Percentiles rank a stretch among this genome's conserved stretches.
Evolutionary conservation across 495 filamentous ascomycete genomes (phyloP).

Genomic region (Barbatosphaeria neglecta): DNA sequence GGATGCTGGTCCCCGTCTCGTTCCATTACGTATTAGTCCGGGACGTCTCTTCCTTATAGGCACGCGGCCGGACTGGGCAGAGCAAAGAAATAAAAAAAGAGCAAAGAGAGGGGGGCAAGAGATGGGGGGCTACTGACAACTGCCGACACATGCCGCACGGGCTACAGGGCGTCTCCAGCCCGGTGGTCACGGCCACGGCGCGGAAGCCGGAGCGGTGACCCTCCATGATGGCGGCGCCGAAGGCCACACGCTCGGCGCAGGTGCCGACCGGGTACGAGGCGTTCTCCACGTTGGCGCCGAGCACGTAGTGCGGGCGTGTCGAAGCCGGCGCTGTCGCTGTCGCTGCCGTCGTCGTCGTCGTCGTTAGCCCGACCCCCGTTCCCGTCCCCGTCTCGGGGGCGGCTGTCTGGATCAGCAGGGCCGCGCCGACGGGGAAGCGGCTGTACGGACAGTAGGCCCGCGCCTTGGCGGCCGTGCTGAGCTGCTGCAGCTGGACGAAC

Average conservation of each 20-base stretch:
- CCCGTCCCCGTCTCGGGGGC: conserved; percentile 24
- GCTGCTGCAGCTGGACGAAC: conserved; percentile 46
- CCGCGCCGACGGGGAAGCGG: conserved; percentile 80
- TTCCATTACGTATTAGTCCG: too few relatives aligned
- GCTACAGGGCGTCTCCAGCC: conserved; percentile 59
- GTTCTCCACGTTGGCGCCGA: conserved; percentile 90
- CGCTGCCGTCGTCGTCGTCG: background rate
- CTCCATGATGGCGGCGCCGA: conserved; percentile 65
- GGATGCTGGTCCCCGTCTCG: conserved; percentile 45
- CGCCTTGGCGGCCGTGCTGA: conserved; percentile 53
- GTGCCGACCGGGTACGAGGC: conserved; percentile 83
- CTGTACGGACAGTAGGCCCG: conserved; percentile 91
- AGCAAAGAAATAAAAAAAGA: too few relatives aligned
- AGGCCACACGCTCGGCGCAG: conserved; percentile 83
- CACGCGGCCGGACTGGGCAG: too few relatives aligned
- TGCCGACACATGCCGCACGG: conserved; percentile 64
- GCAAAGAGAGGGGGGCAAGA: too few relatives aligned
- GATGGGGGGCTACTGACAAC: conserved; percentile 29
- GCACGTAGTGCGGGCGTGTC: conserved; percentile 16
- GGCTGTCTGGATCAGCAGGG: conserved; percentile 55
- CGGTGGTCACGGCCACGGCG: conserved; percentile 77
- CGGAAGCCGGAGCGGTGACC: conserved; percentile 56
- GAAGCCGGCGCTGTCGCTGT: background rate
- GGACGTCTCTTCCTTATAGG: too few relatives aligned
- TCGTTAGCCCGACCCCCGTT: background rate